A percentile compares a stretch with the other conserved stretches of the same genome.
These are phyloP conservation scores for Caloboletus firmus DNA, from an alignment of 1,284 basidiomycete genomes.

Conservation along the genomic window DNA sequence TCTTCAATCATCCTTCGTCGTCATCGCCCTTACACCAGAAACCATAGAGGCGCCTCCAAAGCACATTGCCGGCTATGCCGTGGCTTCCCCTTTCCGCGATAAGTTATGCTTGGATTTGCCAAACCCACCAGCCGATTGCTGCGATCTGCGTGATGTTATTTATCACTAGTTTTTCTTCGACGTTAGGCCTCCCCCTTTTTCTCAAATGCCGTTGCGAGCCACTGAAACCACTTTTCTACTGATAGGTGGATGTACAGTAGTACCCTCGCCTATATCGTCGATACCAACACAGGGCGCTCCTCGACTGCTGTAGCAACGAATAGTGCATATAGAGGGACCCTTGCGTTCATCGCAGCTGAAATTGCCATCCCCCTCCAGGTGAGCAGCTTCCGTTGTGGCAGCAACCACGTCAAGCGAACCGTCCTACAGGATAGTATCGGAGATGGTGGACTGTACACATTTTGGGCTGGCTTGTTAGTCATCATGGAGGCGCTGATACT, in stretches of 20 bases:
- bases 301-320: slow-evolving; percentile 73
- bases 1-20: neutral
- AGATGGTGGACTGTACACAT: slow-evolving; percentile 74
- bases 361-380: slow-evolving; percentile 70
- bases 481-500: slow-evolving; percentile 52
- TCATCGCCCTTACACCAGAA: neutral
- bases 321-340: slow-evolving; percentile 65
- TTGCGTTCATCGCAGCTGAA: slow-evolving; percentile 72
- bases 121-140: slow-evolving; percentile 63
- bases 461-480: slow-evolving; percentile 65
- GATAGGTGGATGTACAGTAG: slow-evolving; percentile 67
- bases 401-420: neutral
- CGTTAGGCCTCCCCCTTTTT: slow-evolving; percentile 5
- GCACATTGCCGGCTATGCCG: slow-evolving; percentile 55
- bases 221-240: slow-evolving; percentile 1
- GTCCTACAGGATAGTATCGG: slow-evolving; percentile 47
- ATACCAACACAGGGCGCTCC: slow-evolving; percentile 74
- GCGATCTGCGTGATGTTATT: slow-evolving; percentile 66
- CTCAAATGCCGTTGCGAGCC: neutral
- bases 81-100: slow-evolving; percentile 60
- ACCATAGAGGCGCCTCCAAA: slow-evolving; percentile 69
- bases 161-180: slow-evolving; percentile 62
- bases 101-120: slow-evolving; percentile 76
- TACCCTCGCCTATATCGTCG: slow-evolving; percentile 75
- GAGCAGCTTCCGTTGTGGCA: neutral